Evolutionary conservation across 176 grass and related monocot genomes (phyloP).

Genomic region (Aegilops tauschii): DNA sequence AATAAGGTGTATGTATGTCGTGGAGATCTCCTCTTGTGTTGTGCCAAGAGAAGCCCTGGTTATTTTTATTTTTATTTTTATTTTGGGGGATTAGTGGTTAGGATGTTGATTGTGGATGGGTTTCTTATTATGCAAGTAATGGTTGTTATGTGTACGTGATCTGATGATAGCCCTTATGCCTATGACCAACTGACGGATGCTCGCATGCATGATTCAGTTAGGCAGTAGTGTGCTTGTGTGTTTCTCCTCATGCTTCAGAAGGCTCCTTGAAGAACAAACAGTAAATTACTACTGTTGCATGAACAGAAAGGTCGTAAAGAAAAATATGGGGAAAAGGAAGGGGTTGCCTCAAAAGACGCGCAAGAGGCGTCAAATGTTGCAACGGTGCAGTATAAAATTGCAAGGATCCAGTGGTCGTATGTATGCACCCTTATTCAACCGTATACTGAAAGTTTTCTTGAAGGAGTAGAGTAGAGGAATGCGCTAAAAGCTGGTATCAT

Average conservation of each 20-base stretch:
- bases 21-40: background rate
- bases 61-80: background rate
- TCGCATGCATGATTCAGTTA: too few species aligned
- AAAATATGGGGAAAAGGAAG: background rate
- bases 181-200: too few species aligned
- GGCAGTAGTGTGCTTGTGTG: too few species aligned
- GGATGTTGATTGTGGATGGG: background rate
- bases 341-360: background rate
- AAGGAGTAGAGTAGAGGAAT: background rate
- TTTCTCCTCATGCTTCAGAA: background rate
- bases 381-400: background rate
- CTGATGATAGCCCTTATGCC: too few species aligned
- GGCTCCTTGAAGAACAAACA: background rate
- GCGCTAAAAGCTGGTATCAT: conserved; percentile 20
- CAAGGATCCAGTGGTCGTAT: background rate
- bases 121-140: background rate
- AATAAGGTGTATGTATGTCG: background rate
- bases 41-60: background rate
- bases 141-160: background rate
- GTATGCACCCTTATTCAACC: background rate
- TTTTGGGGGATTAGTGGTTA: background rate
- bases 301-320: background rate
- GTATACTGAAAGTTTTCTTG: conserved; percentile 1
- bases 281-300: background rate
- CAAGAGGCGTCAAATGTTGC: background rate